A percentile compares a stretch with the other conserved stretches of the same genome.
Conservation (phyloP, 176 grass and related monocot genomes). For the Oropetium thomaeum region DNA sequence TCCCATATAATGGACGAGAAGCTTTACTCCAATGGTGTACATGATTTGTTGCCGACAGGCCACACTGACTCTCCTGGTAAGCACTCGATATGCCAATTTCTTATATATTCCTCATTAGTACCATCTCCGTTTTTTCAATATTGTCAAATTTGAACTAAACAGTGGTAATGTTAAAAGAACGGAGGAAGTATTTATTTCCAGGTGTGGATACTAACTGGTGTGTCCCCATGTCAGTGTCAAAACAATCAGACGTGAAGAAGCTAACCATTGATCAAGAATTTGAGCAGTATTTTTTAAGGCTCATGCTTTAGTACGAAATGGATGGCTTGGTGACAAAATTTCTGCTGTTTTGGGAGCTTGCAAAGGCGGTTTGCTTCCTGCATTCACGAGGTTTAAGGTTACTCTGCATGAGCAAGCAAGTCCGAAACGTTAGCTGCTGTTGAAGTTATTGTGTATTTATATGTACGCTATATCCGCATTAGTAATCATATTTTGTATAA, state of each 20-base stretch:
- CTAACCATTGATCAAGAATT: constrained; percentile 82
- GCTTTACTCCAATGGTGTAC: constrained; percentile 46
- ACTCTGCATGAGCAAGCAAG: constrained; percentile 1
- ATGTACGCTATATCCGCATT: neutral
- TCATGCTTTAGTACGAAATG: constrained; percentile 60
- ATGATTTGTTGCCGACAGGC: constrained; percentile 36
- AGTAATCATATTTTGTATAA: too few relatives aligned
- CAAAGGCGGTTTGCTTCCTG: constrained; percentile 10
- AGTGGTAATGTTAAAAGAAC: too few relatives aligned
- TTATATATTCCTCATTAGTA: neutral
- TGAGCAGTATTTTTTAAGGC: constrained; percentile 75
- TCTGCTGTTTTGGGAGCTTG: neutral
- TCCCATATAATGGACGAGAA: constrained; percentile 36
- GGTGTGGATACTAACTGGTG: constrained; percentile 18
- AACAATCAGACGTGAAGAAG: constrained; percentile 34
- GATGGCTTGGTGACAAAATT: neutral
- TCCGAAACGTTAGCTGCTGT: neutral
- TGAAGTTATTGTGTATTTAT: neutral
- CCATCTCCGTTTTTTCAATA: too few relatives aligned
- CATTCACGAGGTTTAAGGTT: neutral
- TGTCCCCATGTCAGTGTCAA: constrained; percentile 1
- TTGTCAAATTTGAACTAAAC: too few relatives aligned
- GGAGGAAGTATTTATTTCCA: too few relatives aligned
- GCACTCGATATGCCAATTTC: neutral
- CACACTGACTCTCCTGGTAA: constrained; percentile 43